Percentiles rank a stretch among this genome's conserved stretches.
Evolutionary conservation across 345 rosid genomes (phyloP).

Genomic region (Cardamine occulta): DNA sequence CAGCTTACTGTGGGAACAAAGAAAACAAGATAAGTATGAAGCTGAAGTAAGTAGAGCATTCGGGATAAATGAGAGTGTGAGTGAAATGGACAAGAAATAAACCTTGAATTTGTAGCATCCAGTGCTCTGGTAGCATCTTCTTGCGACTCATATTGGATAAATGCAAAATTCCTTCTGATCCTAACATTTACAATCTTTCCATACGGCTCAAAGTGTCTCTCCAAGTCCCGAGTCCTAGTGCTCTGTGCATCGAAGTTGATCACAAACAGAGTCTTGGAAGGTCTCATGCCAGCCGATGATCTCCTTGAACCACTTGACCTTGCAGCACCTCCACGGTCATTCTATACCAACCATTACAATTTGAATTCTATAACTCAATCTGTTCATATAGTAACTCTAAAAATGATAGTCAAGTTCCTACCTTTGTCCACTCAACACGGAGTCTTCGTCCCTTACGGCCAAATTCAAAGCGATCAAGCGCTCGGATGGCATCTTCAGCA

Average conservation of each 20-base stretch:
- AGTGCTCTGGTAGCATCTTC: conserved; percentile 91
- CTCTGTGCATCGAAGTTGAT: conserved; percentile 86
- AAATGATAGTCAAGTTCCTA: conserved; percentile 16
- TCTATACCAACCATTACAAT: conserved; percentile 49
- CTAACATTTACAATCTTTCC: conserved; percentile 89
- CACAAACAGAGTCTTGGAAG: conserved; percentile 93
- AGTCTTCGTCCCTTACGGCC: conserved; percentile 96
- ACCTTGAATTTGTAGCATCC: conserved; percentile 86
- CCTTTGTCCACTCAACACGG: conserved; percentile 99
- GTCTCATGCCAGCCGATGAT: conserved; percentile 65
- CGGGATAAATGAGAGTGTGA: neutral
- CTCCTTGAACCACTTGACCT: conserved; percentile 68
- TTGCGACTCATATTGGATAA: conserved; percentile 84
- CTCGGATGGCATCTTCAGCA: conserved; percentile 97
- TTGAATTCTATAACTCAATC: neutral
- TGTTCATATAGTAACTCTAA: neutral
- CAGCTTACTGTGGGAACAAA: conserved; percentile 67
- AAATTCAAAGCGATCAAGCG: conserved; percentile 77
- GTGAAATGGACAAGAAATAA: conserved; percentile 8
- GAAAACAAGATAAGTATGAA: neutral
- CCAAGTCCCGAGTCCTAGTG: conserved; percentile 88
- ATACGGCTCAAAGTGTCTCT: conserved; percentile 92
- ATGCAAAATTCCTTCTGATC: conserved; percentile 95
- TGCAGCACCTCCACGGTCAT: conserved; percentile 68
- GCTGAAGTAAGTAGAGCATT: neutral